Evolutionary conservation across 306 rosid species (phyloP).

Genomic region (Cicer yamashitae): DNA sequence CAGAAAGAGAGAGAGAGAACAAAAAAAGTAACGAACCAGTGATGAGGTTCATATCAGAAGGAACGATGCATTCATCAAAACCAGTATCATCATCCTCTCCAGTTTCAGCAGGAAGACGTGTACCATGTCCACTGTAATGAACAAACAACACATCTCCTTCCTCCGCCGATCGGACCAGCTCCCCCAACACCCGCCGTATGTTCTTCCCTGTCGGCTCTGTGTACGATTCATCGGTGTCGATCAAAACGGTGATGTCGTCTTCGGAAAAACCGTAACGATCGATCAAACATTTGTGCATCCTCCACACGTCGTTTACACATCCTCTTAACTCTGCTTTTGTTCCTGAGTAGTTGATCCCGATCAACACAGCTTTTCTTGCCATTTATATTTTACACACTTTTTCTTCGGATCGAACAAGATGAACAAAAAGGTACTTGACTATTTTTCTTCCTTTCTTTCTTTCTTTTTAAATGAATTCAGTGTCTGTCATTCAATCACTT

Average conservation of each 20-base stretch:
- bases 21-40: slow-evolving; percentile 51
- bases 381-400: slow-evolving; percentile 31
- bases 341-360: slow-evolving; percentile 87
- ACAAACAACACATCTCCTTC: slow-evolving; percentile 72
- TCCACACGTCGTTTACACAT: slow-evolving; percentile 84
- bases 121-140: slow-evolving; percentile 93
- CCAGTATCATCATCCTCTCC: slow-evolving; percentile 97
- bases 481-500: no score
- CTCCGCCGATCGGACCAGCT: slow-evolving; percentile 62
- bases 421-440: neutral
- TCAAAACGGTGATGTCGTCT: slow-evolving; percentile 70
- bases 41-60: slow-evolving; percentile 95
- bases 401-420: neutral
- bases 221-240: slow-evolving; percentile 78
- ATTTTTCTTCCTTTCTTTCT: neutral
- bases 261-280: slow-evolving; percentile 70
- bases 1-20: neutral
- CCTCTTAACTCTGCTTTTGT: slow-evolving; percentile 89
- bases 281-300: slow-evolving; percentile 64
- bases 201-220: slow-evolving; percentile 82
- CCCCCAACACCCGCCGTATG: slow-evolving; percentile 61
- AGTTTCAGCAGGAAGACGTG: slow-evolving; percentile 97
- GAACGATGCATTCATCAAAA: slow-evolving; percentile 93
- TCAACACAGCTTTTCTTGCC: slow-evolving; percentile 83
- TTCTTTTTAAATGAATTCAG: neutral